Evolutionary conservation across 768 basidiomycete species (phyloP).

Genomic region (Boletus rubroflammeus): DNA sequence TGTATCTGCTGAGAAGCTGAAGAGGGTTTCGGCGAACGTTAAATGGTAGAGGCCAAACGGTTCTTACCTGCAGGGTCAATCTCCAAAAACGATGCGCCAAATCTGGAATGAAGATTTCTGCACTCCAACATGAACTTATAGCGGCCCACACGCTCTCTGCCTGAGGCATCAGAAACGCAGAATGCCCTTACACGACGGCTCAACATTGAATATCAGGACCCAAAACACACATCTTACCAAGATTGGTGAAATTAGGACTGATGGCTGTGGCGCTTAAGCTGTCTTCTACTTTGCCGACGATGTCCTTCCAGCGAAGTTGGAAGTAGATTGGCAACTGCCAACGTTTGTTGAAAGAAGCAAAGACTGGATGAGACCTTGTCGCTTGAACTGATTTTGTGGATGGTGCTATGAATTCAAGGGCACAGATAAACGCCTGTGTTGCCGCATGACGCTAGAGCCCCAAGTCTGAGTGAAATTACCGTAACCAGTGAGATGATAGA

Average conservation of each 20-base stretch:
- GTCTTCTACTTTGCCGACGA: constrained; percentile 74
- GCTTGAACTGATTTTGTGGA: constrained; percentile 63
- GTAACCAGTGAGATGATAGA: constrained; percentile 12
- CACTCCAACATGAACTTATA: constrained; percentile 79
- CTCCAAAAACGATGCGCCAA: constrained; percentile 86
- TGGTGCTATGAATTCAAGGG: constrained; percentile 80
- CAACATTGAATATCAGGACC: neutral
- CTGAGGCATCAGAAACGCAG: constrained; percentile 56
- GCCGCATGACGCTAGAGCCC: constrained; percentile 72
- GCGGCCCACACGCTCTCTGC: constrained; percentile 68
- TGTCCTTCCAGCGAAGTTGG: constrained; percentile 96
- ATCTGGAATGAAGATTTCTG: constrained; percentile 80
- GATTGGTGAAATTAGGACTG: constrained; percentile 33
- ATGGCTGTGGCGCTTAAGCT: constrained; percentile 44
- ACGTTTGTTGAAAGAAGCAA: constrained; percentile 67
- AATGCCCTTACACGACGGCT: constrained; percentile 17
- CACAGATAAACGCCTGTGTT: constrained; percentile 76
- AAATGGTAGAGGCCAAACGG: neutral
- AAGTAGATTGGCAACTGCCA: constrained; percentile 99
- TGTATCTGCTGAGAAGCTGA: constrained; percentile 79
- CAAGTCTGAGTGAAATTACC: neutral
- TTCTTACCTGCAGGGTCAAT: constrained; percentile 76
- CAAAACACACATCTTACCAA: constrained; percentile 35
- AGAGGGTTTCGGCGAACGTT: constrained; percentile 2
- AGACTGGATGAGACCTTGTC: constrained; percentile 73